Base-by-base conservation (phyloP, 306 rosid species). In the Lathyrus sativus region DNA sequence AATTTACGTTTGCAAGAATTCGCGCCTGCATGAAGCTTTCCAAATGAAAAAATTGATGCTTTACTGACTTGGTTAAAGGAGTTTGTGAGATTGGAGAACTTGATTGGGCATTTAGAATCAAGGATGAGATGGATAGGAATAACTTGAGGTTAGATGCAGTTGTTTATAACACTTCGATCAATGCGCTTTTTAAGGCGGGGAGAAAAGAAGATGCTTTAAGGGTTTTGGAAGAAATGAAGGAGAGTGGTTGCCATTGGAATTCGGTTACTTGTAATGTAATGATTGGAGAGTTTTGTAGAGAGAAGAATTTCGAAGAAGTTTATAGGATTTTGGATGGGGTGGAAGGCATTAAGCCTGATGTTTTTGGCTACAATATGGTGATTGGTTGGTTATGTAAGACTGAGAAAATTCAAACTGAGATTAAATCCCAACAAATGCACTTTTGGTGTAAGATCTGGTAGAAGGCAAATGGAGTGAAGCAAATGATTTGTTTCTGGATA, bases 381-480 rank as follows among this genome's bases (percentile, higher is more conserved):
- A 79, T 91, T 72, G 74, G 85, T 55, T 71, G 80, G 17, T 26
- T 89, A 28, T 85, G 87, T 63, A 82, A 74, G n/a, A n/a, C n/a
- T n/a, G n/a, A n/a, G n/a, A n/a, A n/a, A n/a, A n/a, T n/a, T n/a
- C n/a, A n/a, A n/a, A n/a, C n/a, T n/a, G n/a, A n/a, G n/a, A n/a
- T n/a, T n/a, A n/a, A n/a, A n/a, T n/a, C n/a, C n/a, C n/a, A n/a
- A n/a, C n/a, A n/a, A n/a, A n/a, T n/a, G n/a, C n/a, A n/a, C n/a
- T n/a, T n/a, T n/a, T n/a, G n/a, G n/a, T n/a, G n/a, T n/a, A n/a
- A n/a, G n/a, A n/a, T n/a, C n/a, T n/a, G n/a, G n/a, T n/a, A 61
- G 84, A 55, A 8, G 89, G 91, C 17, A 87, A 82, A 78, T 88
- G 89, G 84, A 76, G 65, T 50, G 88, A 91, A 62, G 97, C 95